Evolutionary conservation across 73 alveolate species (phyloP).

Genomic region (Stentor coeruleus): DNA sequence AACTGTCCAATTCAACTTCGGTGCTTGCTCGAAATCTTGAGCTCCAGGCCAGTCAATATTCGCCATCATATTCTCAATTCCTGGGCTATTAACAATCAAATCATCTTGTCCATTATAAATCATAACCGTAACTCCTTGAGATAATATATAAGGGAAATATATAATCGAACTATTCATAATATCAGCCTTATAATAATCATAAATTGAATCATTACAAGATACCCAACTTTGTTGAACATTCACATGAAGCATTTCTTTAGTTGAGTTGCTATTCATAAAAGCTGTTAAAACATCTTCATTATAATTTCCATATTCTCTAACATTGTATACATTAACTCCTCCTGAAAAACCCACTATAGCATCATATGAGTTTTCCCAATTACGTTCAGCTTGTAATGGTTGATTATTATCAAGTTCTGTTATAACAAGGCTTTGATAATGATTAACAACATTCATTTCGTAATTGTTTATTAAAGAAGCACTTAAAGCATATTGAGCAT

Average conservation of each 20-base stretch:
- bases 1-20: conserved; percentile 40
- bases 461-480: not conserved
- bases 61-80: conserved; percentile 53
- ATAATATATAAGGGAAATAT: conserved; percentile 31
- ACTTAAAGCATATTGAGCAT: conserved; percentile 17
- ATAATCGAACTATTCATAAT: conserved; percentile 46
- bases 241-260: conserved; percentile 29
- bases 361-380: not conserved
- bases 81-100: conserved; percentile 59
- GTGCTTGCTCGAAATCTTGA: conserved; percentile 33
- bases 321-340: conserved; percentile 16
- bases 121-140: conserved; percentile 32
- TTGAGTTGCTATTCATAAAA: not conserved
- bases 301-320: not conserved
- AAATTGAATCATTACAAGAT: conserved; percentile 48
- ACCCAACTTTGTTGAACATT: conserved; percentile 47
- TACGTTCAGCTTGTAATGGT: not conserved
- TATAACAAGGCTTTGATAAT: not conserved
- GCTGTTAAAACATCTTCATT: not conserved
- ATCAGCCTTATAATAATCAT: conserved; percentile 49
- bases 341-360: not conserved
- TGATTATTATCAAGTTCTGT: not conserved
- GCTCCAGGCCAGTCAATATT: conserved; percentile 43
- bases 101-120: conserved; percentile 61
- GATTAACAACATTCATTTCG: not conserved